Conservation (phyloP, 2,329 filamentous ascomycete genomes). For the Pyricularia grisea region DNA sequence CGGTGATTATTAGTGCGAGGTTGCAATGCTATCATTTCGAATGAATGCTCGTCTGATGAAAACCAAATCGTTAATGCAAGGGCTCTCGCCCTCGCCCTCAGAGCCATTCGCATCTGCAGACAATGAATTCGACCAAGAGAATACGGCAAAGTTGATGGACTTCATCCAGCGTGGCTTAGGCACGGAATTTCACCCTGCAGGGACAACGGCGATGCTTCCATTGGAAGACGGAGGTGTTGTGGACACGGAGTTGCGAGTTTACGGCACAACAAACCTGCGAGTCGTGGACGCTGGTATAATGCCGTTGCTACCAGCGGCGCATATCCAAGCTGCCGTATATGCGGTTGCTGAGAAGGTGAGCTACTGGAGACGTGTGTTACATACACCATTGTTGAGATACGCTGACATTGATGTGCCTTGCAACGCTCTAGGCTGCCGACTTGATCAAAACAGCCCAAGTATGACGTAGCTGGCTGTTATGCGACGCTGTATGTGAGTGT, state of each 20-base stretch:
- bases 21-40: conserved; percentile 1
- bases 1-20: neutral
- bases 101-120: neutral
- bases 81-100: neutral
- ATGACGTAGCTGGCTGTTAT: neutral
- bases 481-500: neutral
- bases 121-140: neutral
- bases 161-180: conserved; percentile 10
- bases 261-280: conserved; percentile 36
- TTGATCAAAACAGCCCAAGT: neutral
- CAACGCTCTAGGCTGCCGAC: neutral
- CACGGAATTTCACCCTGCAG: conserved; percentile 28
- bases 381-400: neutral
- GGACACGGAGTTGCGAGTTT: conserved; percentile 30
- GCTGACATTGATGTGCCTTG: neutral
- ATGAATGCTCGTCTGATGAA: conserved; percentile 4
- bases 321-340: conserved; percentile 43
- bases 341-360: conserved; percentile 38
- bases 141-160: conserved; percentile 3
- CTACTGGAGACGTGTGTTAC: neutral
- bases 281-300: conserved; percentile 40
- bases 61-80: neutral
- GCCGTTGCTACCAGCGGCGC: conserved; percentile 34
- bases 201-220: conserved; percentile 38
- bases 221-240: conserved; percentile 35